These are phyloP conservation scores for Cyberlindnera petersonii DNA, from an alignment of 805 yeast genomes.

Conservation along the genomic window DNA sequence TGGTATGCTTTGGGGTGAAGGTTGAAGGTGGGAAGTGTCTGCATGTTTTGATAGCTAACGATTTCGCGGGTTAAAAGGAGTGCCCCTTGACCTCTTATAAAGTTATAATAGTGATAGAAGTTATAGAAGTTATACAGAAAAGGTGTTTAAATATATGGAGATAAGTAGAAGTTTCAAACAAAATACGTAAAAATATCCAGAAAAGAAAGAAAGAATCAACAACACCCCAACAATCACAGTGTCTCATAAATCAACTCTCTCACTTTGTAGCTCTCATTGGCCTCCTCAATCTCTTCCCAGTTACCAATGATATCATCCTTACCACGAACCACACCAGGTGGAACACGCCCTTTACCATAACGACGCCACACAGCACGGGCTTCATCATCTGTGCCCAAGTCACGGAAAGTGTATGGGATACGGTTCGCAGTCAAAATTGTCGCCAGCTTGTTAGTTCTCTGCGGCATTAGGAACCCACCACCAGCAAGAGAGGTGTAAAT, in stretches of 20 bases:
- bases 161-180: background rate
- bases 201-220: background rate
- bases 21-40: no score
- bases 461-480: constrained; percentile 72
- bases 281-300: constrained; percentile 81
- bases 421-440: constrained; percentile 75
- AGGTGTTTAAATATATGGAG: background rate
- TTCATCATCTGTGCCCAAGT: constrained; percentile 81
- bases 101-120: no score
- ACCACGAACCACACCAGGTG: constrained; percentile 85
- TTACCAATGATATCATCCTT: constrained; percentile 80
- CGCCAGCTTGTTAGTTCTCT: constrained; percentile 70
- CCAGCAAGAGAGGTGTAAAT: constrained; percentile 85
- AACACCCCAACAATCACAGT: no score
- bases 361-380: constrained; percentile 85
- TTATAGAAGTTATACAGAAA: no score
- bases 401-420: constrained; percentile 63
- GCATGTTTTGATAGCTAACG: no score
- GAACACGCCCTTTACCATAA: constrained; percentile 61
- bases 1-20: no score
- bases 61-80: no score
- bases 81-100: no score
- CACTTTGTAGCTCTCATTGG: constrained; percentile 73
- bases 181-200: background rate
- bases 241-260: constrained; percentile 63